Evolutionary conservation across 2,329 filamentous ascomycete species (phyloP), one percentile per base, ranked within the genome.

Genomic region (Simplicillium sp.): DNA sequence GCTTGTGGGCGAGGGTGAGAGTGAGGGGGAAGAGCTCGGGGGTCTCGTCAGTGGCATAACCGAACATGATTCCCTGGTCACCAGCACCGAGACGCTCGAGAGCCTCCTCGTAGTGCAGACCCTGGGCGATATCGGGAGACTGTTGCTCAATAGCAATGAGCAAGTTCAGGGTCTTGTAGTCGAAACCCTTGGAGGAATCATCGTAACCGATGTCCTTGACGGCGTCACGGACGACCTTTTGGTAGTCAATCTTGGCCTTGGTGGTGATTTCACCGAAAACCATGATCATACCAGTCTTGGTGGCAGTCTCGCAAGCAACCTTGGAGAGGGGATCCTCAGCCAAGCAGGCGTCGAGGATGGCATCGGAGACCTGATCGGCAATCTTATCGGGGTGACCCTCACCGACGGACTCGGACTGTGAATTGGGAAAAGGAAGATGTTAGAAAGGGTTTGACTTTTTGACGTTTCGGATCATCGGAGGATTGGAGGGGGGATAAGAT

Each of bases 1-100:
- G 86, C 77, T 89, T 88, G 81, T 98, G 92, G 60, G 92, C 84
- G 61, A 97, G 81, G 59, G 90, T 79, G 55, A 97, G 77, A 58
- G 90, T 97, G 59, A 98, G 76, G 53, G 92, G 92, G 64, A 97
- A 86, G 56, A 94, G 80, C 75, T 98, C 92, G 48, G 90, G 89
- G 57, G 92, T 97, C 80, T 98, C 92, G 61, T 98, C 92, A 59
- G 92, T 95, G 67, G 92, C 92, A 78, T 98, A 98, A 59, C 92
- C 92, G 70, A 98, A 98, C 92, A 98, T 98, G 77, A 98, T 96
- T 77, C 92, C 92, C 77, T 98, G 92, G 71, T 98, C 92, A 84
- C 92, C 92, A 49, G 92, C 92, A 69, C 92, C 92, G 51, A 98
- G 83, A 72, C 94, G 83, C 81, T 98, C 92, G 38, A 98, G 84